Evolutionary conservation across 2,329 filamentous ascomycete genomes (phyloP), one percentile per base, ranked within the genome.

Genomic region (Diplodia mutila): DNA sequence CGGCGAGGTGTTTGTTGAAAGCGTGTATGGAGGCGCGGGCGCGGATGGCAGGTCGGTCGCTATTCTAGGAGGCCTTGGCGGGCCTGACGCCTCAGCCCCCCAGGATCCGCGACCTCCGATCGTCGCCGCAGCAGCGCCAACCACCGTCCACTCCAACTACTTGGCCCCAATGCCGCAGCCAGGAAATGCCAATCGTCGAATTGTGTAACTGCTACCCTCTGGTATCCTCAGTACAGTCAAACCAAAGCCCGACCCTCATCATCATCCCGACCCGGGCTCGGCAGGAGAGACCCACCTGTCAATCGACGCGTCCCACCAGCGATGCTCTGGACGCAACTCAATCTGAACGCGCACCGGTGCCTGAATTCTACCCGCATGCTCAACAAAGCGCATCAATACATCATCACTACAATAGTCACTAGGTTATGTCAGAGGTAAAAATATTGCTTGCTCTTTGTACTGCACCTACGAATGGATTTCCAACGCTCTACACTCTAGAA

Each of bases 61-160:
- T 53, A 52, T 61, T 51, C 55, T 67, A 52, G 65, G 64, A 63
- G 52, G 57, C n/a, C 59, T 63, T 59, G 27, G 52, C 42, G 52
- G 32, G 63, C 61, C 51, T 54, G 48, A 65, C 49, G 48, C 37
- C 61, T 42, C 61, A 42, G 16, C 18, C 63, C 39, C 37, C 52
- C 51, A 54, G 16, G n/a, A 34, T 23, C 64, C n/a, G 39, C 39
- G 32, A 21, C 37, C 63, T 12, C 9, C 37, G 21, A 18, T 23
- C 32, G 21, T 46, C 54, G 54, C 34, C 54, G 34, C 61, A 25
- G n/a, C 49, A 54, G 27, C 37, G 25, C 51, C 48, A 42, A n/a
- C 63, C 34, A 25, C 34, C 54, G 11, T 39, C 34, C 54, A 27
- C 42, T 8, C 42, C 42, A 46, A 46, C 42, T 46, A 11, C 16